Conservation (phyloP, 257 asterid species). For the Hygrophila difformis region DNA sequence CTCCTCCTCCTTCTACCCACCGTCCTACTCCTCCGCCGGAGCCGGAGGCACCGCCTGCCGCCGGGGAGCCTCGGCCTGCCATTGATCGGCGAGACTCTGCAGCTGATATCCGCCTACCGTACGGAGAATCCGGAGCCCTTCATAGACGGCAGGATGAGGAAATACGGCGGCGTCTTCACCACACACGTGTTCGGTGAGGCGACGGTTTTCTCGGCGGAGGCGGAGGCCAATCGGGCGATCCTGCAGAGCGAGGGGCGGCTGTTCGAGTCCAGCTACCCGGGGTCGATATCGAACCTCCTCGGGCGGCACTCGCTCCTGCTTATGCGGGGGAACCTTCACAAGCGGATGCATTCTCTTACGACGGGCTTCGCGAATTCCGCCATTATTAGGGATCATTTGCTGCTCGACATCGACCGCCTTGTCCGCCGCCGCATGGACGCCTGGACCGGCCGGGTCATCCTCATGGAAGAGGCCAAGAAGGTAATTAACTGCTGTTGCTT, state of each 20-base stretch:
- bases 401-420: conserved; percentile 81
- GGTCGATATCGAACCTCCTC: conserved; percentile 72
- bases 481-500: no score
- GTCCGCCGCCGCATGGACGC: conserved; percentile 76
- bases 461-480: conserved; percentile 98
- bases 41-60: conserved; percentile 58
- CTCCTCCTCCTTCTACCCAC: conserved; percentile 40
- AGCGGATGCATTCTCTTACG: conserved; percentile 87
- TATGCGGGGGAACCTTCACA: conserved; percentile 78
- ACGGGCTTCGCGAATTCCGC: conserved; percentile 87
- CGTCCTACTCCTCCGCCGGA: conserved; percentile 38
- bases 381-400: conserved; percentile 63
- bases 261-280: conserved; percentile 93
- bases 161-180: conserved; percentile 77
- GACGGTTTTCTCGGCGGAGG: conserved; percentile 89
- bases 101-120: conserved; percentile 88
- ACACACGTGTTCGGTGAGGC: conserved; percentile 92
- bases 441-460: conserved; percentile 77
- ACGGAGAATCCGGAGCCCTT: conserved; percentile 94
- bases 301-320: conserved; percentile 88
- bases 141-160: conserved; percentile 69
- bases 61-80: conserved; percentile 91
- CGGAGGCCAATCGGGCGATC: conserved; percentile 84
- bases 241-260: conserved; percentile 85
- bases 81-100: conserved; percentile 80